phyloP scores from a whole-genome alignment of 1,284 basidiomycete genomes.

The Austroboletus novae-zelandiae region DNA sequence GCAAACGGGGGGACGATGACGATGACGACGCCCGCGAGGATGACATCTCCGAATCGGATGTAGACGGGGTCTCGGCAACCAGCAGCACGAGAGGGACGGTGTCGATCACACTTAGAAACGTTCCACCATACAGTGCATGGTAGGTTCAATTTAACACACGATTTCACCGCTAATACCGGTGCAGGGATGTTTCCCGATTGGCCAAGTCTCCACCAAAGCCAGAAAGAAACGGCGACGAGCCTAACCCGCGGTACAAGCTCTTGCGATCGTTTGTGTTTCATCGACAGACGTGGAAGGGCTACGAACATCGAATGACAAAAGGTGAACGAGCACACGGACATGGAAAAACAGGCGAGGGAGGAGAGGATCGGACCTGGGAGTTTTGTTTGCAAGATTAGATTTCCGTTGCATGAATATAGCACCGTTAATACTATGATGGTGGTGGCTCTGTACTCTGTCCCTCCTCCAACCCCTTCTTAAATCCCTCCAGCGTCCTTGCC shows the following conservation, averaged over 20 bases:
- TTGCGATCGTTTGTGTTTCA: constrained; percentile 85
- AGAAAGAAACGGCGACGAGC: constrained; percentile 39
- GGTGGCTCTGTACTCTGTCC: constrained; percentile 25
- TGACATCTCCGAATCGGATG: constrained; percentile 28
- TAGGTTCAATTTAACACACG: constrained; percentile 32
- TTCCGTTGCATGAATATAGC: not conserved
- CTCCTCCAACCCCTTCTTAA: constrained; percentile 72
- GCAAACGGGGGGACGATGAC: constrained; percentile 44
- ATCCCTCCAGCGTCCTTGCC: constrained; percentile 73
- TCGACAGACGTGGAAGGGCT: constrained; percentile 73
- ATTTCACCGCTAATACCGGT: constrained; percentile 3
- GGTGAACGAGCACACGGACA: constrained; percentile 68
- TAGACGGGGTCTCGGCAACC: constrained; percentile 11
- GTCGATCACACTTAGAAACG: constrained; percentile 88
- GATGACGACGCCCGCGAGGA: constrained; percentile 39
- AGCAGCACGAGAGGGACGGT: constrained; percentile 53
- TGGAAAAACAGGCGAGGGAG: constrained; percentile 66
- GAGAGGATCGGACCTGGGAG: constrained; percentile 79
- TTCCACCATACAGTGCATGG: constrained; percentile 89
- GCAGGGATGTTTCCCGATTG: constrained; percentile 74
- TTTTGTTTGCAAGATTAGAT: constrained; percentile 51
- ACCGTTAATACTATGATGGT: constrained; percentile 19
- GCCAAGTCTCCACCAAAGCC: constrained; percentile 71
- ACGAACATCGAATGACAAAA: constrained; percentile 90
- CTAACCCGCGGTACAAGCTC: constrained; percentile 70